Conservation (phyloP, 176 grass and related monocot species). For the Melocanna baccifera region DNA sequence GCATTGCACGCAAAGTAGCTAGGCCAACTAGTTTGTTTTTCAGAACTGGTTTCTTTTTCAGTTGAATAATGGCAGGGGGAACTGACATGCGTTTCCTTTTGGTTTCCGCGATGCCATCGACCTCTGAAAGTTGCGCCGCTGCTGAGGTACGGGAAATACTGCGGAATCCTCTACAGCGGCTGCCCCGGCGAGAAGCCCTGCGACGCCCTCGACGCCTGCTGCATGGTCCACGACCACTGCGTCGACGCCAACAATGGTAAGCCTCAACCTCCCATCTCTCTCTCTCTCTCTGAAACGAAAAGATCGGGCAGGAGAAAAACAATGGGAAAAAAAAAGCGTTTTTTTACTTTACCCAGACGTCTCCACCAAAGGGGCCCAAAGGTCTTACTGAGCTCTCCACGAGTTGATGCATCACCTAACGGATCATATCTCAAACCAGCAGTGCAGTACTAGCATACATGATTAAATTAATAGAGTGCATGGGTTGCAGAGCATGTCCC, state of each 20-base stretch:
- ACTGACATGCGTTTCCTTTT: constrained; percentile 17
- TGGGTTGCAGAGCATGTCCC: background rate
- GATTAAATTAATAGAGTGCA: background rate
- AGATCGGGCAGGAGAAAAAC: background rate
- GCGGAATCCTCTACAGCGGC: constrained; percentile 83
- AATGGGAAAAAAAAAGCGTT: background rate
- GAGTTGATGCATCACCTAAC: constrained; percentile 28
- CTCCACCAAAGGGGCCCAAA: background rate
- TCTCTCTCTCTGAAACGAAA: background rate
- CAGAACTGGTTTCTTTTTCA: background rate
- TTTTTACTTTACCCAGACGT: background rate
- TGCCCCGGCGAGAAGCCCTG: constrained; percentile 93
- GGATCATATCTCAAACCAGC: background rate
- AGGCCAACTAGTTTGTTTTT: background rate
- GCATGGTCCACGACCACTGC: constrained; percentile 91
- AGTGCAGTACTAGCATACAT: background rate
- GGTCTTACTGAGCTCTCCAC: background rate
- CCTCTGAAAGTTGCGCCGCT: constrained; percentile 55
- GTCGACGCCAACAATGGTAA: constrained; percentile 64
- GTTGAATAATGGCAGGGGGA: background rate
- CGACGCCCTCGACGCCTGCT: constrained; percentile 86
- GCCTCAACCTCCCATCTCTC: background rate
- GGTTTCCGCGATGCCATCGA: background rate
- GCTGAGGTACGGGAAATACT: constrained; percentile 88
- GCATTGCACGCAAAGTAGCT: background rate